A percentile compares a stretch with the other conserved stretches of the same genome.
These are phyloP conservation scores for Erigeron canadensis DNA, from an alignment of 129 eudicot genomes.

Conservation along the genomic window DNA sequence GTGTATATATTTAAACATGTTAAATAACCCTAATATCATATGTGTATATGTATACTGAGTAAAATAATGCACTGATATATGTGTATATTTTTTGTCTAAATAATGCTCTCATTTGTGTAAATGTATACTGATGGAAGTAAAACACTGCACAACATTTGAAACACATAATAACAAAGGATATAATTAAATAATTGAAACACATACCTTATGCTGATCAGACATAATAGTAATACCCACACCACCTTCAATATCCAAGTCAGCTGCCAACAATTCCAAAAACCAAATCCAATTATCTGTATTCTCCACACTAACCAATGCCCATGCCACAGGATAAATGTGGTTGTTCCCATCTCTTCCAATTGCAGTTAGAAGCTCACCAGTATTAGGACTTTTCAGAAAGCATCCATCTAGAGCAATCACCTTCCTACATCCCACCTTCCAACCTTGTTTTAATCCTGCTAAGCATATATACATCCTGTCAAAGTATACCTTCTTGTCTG, in stretches of 20 bases:
- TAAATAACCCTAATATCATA: neutral
- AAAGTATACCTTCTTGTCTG: neutral
- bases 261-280: neutral
- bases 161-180: too few species aligned
- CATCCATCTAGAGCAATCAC: neutral
- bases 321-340: neutral
- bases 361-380: neutral
- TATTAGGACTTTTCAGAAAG: neutral
- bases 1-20: too few species aligned
- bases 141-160: too few species aligned
- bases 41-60: too few species aligned
- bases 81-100: too few species aligned
- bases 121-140: too few species aligned
- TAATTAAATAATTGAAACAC: too few species aligned
- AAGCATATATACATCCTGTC: neutral
- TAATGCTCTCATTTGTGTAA: too few species aligned
- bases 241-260: neutral
- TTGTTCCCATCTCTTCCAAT: slow-evolving; percentile 12
- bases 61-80: too few species aligned
- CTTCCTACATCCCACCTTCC: neutral
- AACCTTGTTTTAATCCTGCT: neutral
- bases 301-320: neutral
- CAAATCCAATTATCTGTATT: neutral
- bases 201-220: neutral
- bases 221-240: neutral